Percentiles rank a stretch among this genome's conserved stretches.
These are phyloP conservation scores for Zygoascus biomembranicola DNA, from an alignment of 805 yeast genomes.

Conservation along the genomic window DNA sequence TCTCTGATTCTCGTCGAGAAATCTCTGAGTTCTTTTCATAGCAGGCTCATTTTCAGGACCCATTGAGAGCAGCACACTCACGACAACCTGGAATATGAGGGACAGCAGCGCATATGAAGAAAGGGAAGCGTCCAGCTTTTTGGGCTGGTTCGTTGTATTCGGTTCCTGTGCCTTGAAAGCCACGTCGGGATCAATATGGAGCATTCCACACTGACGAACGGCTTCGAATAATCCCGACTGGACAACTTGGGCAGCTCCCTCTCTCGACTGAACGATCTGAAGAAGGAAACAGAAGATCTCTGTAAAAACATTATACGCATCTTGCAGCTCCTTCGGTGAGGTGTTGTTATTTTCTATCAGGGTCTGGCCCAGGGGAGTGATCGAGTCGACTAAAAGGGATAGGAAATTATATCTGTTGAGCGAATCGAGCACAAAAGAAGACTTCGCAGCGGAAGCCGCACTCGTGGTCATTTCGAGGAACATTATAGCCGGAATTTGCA, in stretches of 20 bases:
- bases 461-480: constrained; percentile 61
- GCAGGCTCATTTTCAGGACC: constrained; percentile 67
- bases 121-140: constrained; percentile 27
- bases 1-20: constrained; percentile 45
- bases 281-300: constrained; percentile 60
- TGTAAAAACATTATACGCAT: constrained; percentile 72
- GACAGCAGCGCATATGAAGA: constrained; percentile 44
- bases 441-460: constrained; percentile 41
- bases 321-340: constrained; percentile 36
- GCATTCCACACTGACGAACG: constrained; percentile 47
- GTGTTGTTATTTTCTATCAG: constrained; percentile 27
- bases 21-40: constrained; percentile 40
- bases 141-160: constrained; percentile 46
- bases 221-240: constrained; percentile 65
- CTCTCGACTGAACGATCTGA: constrained; percentile 65
- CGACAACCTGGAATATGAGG: constrained; percentile 65
- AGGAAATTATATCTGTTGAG: constrained; percentile 61
- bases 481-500: constrained; percentile 68
- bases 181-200: constrained; percentile 68
- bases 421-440: constrained; percentile 49
- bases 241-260: constrained; percentile 69
- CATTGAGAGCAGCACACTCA: constrained; percentile 60
- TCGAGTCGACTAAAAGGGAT: constrained; percentile 52
- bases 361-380: constrained; percentile 62
- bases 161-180: constrained; percentile 50